Conservation (phyloP, 805 yeast genomes). For the Cyberlindnera bimundalis region DNA sequence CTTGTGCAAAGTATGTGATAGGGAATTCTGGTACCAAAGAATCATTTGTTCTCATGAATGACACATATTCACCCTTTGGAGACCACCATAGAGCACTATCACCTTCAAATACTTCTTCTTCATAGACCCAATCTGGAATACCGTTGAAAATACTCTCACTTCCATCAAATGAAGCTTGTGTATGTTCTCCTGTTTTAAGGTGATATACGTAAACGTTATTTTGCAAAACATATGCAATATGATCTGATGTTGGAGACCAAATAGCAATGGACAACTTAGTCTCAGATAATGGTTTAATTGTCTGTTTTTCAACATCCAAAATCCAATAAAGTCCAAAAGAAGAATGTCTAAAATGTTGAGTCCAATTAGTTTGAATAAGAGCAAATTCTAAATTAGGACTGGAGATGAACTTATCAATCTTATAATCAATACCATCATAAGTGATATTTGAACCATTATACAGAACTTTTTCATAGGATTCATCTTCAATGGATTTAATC, state of each 20-base stretch:
- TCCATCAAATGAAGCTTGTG: constrained; percentile 64
- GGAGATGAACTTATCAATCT: constrained; percentile 53
- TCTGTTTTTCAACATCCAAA: constrained; percentile 30
- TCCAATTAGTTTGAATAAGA: constrained; percentile 55
- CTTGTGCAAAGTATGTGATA: constrained; percentile 70
- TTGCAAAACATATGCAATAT: constrained; percentile 62
- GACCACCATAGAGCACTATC: constrained; percentile 88
- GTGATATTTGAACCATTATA: constrained; percentile 47
- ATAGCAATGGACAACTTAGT: constrained; percentile 44
- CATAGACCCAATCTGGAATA: constrained; percentile 92
- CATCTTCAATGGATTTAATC: constrained; percentile 49
- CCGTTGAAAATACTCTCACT: constrained; percentile 74
- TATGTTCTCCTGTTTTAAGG: constrained; percentile 24
- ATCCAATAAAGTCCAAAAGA: constrained; percentile 42
- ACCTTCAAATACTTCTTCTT: constrained; percentile 77
- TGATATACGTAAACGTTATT: constrained; percentile 66
- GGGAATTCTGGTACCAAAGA: constrained; percentile 68
- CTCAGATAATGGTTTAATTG: constrained; percentile 27
- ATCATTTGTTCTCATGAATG: constrained; percentile 69
- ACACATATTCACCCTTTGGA: constrained; percentile 59
- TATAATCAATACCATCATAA: constrained; percentile 37
- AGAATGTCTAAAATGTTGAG: constrained; percentile 58
- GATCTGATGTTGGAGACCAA: constrained; percentile 73
- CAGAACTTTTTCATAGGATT: constrained; percentile 40
- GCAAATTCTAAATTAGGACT: constrained; percentile 65